Evolutionary conservation across 306 rosid species (phyloP), one percentile per base, ranked within the genome.

Genomic region (Abrus precatorius): DNA sequence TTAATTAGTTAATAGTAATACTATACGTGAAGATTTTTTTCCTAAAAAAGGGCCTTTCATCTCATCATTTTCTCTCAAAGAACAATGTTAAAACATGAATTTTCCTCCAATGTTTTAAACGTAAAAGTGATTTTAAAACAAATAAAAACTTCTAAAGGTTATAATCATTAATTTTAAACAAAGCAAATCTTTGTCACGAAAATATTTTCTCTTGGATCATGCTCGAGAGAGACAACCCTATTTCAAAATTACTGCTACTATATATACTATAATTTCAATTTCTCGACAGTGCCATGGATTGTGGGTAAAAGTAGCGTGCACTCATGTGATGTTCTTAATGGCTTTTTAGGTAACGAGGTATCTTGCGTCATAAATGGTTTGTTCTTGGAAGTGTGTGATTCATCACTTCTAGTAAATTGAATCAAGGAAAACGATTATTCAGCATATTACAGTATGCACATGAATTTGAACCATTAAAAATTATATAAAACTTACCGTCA

Each of bases 271-370:
- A 33, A 14, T 38, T 33, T 33, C 4, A 47, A 47, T 27, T 47
- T 62, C 13, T n/a, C 1, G 50, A 48, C 49, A 33, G 38, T 32
- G 27, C 12, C 72, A 32, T 32, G 57, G 32, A 47, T 3, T 9
- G 36, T 63, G 52, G 72, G 47, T 29, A 47, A 59, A 77, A 50
- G 55, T 12, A 61, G 40, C 53, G 30, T 49, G 73, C 43, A 77
- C 32, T 38, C 74, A 36, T 52, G 53, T 38, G 74, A 43, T 27
- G 64, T 9, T 64, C 5, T 49, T 64, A 10, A 76, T 50, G 40
- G 9, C 34, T 75, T 49, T 60, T 47, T 8, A 52, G 45, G 44
- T 49, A 7, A n/a, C 9, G 44, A 57, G 69, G 28, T 9, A 43
- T 57, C 33, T 44, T 30, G 33, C 11, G 10, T 61, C 56, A 74